A percentile compares a stretch with the other conserved stretches of the same genome.
phyloP scores from a whole-genome alignment of 163 green algal species.

The Dunaliella salina region DNA sequence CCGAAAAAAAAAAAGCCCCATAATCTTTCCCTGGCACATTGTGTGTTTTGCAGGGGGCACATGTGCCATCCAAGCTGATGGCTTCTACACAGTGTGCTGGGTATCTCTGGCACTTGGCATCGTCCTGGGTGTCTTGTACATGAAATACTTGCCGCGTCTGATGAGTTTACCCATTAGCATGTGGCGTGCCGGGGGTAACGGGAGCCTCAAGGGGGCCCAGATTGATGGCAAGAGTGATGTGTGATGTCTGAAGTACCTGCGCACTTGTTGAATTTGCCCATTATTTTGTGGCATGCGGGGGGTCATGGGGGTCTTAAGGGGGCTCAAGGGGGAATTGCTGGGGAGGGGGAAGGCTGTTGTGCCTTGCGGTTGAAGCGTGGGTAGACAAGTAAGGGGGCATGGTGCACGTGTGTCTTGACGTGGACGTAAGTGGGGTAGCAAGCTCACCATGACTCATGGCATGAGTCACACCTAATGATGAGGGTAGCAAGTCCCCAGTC shows the following conservation, averaged over 20 bases:
- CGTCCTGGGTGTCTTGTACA: constrained; percentile 50
- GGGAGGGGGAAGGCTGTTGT: not conserved
- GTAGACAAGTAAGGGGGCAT: too few species aligned
- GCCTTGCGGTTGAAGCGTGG: too few species aligned
- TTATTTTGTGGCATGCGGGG: not conserved
- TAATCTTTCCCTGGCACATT: too few species aligned
- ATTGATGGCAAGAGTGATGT: not conserved
- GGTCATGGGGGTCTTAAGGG: not conserved
- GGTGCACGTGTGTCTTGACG: too few species aligned
- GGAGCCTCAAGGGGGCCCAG: not conserved
- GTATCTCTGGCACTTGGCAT: constrained; percentile 43
- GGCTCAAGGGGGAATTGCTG: not conserved
- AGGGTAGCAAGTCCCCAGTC: too few species aligned
- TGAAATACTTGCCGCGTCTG: constrained; percentile 46
- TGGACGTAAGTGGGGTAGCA: too few species aligned
- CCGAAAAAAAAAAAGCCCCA: too few species aligned
- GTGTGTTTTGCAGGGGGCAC: constrained; percentile 49
- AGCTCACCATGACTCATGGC: too few species aligned
- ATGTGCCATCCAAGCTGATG: constrained; percentile 57
- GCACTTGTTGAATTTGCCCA: too few species aligned
- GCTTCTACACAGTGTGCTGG: constrained; percentile 71
- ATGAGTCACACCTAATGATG: too few species aligned
- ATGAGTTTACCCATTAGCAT: constrained; percentile 43
- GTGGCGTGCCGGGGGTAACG: not conserved
- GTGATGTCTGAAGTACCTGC: constrained; percentile 41